These are phyloP conservation scores for Dendrobium chrysotoxum DNA, from an alignment of 106 monocot genomes.

Conservation along the genomic window DNA sequence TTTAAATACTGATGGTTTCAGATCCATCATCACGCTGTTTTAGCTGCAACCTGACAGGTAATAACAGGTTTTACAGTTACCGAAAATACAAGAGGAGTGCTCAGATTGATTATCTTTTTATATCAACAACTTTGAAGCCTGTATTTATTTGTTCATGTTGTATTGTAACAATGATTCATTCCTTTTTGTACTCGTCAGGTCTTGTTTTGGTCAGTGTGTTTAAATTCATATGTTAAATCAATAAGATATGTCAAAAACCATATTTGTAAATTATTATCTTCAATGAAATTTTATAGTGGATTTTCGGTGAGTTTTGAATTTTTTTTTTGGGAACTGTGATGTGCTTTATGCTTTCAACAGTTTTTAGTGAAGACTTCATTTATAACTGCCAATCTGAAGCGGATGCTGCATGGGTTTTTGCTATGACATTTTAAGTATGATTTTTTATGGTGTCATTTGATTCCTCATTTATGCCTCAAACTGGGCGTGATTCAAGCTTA, in stretches of 20 bases:
- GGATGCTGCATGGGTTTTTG: too few relatives aligned
- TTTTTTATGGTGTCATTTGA: too few relatives aligned
- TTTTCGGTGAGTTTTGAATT: neutral
- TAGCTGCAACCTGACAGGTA: neutral
- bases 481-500: too few relatives aligned
- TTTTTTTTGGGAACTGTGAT: too few relatives aligned
- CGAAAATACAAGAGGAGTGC: neutral
- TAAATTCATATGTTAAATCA: neutral
- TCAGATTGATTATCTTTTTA: neutral
- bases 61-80: neutral
- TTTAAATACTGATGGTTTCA: neutral
- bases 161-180: slow-evolving; percentile 3
- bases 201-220: slow-evolving; percentile 1
- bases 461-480: too few relatives aligned
- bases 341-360: too few relatives aligned
- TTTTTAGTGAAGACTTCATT: too few relatives aligned
- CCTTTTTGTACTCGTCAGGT: neutral
- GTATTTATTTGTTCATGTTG: slow-evolving; percentile 8
- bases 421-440: too few relatives aligned
- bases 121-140: neutral
- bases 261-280: slow-evolving; percentile 5
- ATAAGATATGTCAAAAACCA: slow-evolving; percentile 1
- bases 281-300: neutral
- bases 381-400: too few relatives aligned
- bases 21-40: slow-evolving; percentile 2